Conservation (phyloP, 2,329 filamentous ascomycete species). For the Chaetomiaceae sp. region DNA sequence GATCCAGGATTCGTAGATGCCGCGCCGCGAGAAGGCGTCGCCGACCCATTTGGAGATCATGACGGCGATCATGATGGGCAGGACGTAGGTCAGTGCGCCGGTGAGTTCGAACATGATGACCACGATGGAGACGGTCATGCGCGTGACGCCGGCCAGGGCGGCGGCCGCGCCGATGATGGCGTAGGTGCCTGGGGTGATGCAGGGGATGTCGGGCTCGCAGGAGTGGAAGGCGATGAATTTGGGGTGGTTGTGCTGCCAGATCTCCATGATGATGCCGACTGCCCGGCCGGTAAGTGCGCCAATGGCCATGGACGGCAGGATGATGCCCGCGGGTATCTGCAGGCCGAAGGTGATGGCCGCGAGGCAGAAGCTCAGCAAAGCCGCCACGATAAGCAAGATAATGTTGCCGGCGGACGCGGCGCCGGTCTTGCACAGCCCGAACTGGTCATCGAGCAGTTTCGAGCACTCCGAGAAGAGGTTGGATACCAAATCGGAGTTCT, state of each 20-base stretch:
- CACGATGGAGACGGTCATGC: constrained; percentile 96
- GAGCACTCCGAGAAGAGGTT: constrained; percentile 89
- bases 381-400: constrained; percentile 74
- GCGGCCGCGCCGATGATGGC: constrained; percentile 94
- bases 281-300: constrained; percentile 87
- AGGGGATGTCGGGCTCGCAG: constrained; percentile 81
- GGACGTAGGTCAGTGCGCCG: constrained; percentile 88
- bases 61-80: constrained; percentile 98
- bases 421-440: constrained; percentile 85
- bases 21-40: constrained; percentile 85
- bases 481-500: constrained; percentile 86
- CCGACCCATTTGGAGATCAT: constrained; percentile 99
- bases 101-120: constrained; percentile 99
- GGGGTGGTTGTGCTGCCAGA: constrained; percentile 77
- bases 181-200: constrained; percentile 91
- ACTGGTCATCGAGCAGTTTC: constrained; percentile 74
- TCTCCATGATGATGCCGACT: constrained; percentile 82
- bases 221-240: constrained; percentile 70
- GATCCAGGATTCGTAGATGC: constrained; percentile 98
- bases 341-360: constrained; percentile 88
- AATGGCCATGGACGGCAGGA: constrained; percentile 93
- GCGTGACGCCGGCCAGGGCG: constrained; percentile 86
- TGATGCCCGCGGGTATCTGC: constrained; percentile 90
- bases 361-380: constrained; percentile 78
- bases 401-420: constrained; percentile 79